phyloP scores from a whole-genome alignment of 176 grass and related monocot genomes.

The Metroxylon sagu region DNA sequence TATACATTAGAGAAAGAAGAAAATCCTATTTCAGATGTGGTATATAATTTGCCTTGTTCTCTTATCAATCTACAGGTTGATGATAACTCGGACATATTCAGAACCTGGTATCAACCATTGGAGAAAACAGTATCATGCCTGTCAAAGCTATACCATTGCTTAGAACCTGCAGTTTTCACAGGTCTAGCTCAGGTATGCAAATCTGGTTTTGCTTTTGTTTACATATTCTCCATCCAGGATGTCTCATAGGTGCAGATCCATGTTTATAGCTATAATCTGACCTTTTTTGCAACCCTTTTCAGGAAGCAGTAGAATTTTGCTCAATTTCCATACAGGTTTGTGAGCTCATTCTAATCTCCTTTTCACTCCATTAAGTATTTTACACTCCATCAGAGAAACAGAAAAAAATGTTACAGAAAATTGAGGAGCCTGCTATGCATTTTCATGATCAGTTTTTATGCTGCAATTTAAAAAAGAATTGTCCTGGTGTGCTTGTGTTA shows the following conservation, averaged over 20 bases:
- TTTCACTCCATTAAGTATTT: too few species aligned
- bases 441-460: too few species aligned
- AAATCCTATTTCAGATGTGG: too few species aligned
- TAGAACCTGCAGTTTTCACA: slow-evolving; percentile 91
- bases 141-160: slow-evolving; percentile 90
- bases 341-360: neutral
- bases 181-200: slow-evolving; percentile 86
- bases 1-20: too few species aligned
- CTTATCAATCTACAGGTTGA: slow-evolving; percentile 34
- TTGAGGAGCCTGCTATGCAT: too few species aligned
- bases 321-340: slow-evolving; percentile 89
- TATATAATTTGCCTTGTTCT: too few species aligned
- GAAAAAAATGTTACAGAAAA: too few species aligned
- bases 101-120: slow-evolving; percentile 86
- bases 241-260: neutral
- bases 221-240: too few species aligned
- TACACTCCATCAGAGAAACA: too few species aligned
- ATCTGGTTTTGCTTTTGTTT: neutral
- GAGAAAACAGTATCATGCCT: slow-evolving; percentile 97
- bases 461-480: too few species aligned
- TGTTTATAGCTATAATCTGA: slow-evolving; percentile 14
- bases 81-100: slow-evolving; percentile 64
- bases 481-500: too few species aligned
- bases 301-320: slow-evolving; percentile 97
- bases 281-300: slow-evolving; percentile 19